Base-by-base conservation (phyloP, 257 asterid genomes). In the Nicotiana knightiana region DNA sequence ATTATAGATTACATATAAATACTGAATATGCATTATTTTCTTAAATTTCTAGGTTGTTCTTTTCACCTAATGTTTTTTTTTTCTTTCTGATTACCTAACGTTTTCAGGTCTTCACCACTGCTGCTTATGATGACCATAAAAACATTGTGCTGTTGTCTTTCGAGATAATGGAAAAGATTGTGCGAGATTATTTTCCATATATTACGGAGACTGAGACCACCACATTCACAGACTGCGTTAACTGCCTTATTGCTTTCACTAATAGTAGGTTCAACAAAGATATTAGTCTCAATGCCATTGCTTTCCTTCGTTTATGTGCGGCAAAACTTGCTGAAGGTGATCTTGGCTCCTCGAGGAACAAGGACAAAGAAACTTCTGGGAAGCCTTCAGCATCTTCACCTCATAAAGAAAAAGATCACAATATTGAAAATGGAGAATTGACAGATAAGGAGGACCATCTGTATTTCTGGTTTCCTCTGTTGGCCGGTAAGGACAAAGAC, bases 161-260 rank as follows among this genome's bases (percentile, higher is more conserved):
- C 73, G 98, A 96, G 88, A 94, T 96, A 82, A 96, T 89, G 83
- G 99, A 96, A 91, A 96, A 93, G 90, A 96, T 96, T 76, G 96
- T 96, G 62, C 96, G 98, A 80, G 99, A 96, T 85, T 96, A 96
- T 89, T 96, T 96, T 82, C 98, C 99, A 30, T 92, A 93, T 86
- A 96, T 96, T 86, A 96, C 99, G 35, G 98, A 96, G 89, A 96
- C 99, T 76, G 99, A 94, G 87, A 90, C 97, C 68, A 93, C 98
- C 79, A 94, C 99, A 35, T 96, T 96, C 89, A 96, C 99, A 9
- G 99, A 96, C 86, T 96, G 95, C 53, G 98, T 96, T 58, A 96
- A 96, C 83, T 96, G 99, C 83, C 91, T 96, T 67, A 92, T 96
- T 82, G 99, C 99, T 59, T 96, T 96, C 86, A 96, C 98, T 77